Evolutionary conservation across 768 basidiomycete species (phyloP), one percentile per base, ranked within the genome.

Genomic region (Rossbeevera mucosa): DNA sequence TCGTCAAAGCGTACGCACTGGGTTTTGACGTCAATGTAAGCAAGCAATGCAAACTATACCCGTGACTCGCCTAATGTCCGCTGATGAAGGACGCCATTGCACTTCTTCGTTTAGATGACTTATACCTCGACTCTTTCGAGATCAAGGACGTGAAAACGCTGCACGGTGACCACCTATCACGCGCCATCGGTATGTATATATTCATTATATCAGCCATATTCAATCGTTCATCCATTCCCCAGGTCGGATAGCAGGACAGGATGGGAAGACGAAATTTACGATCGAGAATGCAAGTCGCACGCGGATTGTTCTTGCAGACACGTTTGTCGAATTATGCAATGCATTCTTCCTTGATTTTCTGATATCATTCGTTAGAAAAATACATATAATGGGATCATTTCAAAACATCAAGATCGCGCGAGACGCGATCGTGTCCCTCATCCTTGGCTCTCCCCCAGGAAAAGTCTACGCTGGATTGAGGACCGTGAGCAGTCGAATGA

Each of bases 91-190:
- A 99, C 61, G 86, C 95, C 5, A 90, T 99, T 57, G 96, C 96
- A 5, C 83, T 99, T 22, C 80, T 99, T 29, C 83, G 96, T 56
- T 69, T 99, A 61, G 96, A 99, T 65, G 96, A 98, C 66, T 80
- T 99, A 13, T 99, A 98, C 68, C 87, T 99, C 43, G 96, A 98
- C 64, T 94, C 94, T 3, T 96, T 96, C 64, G 96, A 99, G 71
- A 95, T 99, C 70, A 98, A 98, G 70, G 96, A 99, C 60, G 94
- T 98, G 48, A 99, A 99, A 74, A 95, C 92, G 0, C 79, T 99
- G 7, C 94, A 96, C 54, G 96, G 96, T 2, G 96, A 99, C 64
- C 96, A 99, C 70, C 76, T 99, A 8, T 92, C 94, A n/a, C 88
- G 96, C 58, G 96, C 96, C 9, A 97, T 99, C 55, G 96, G 93